phyloP scores from a whole-genome alignment of 2,329 filamentous ascomycete genomes.

The Pyricularia sp. region DNA sequence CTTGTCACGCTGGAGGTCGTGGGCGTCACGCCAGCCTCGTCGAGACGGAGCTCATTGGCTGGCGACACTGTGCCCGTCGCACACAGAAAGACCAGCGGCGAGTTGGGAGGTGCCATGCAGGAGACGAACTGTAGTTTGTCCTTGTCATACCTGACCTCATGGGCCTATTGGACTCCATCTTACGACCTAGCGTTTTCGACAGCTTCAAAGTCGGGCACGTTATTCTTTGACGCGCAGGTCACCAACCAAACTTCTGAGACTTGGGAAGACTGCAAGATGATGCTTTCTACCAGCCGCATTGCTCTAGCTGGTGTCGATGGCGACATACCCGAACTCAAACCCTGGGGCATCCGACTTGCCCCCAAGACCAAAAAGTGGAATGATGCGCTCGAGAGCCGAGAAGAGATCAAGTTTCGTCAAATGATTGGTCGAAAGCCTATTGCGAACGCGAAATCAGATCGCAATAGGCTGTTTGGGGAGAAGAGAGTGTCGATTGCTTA shows the following conservation, averaged over 20 bases:
- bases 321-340: conserved; percentile 39
- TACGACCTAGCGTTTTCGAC: conserved; percentile 56
- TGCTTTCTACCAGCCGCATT: conserved; percentile 54
- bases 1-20: conserved; percentile 37
- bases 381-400: conserved; percentile 26
- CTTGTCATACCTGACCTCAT: conserved; percentile 49
- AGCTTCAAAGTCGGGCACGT: conserved; percentile 35
- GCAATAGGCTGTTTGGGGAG: background rate
- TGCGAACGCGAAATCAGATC: background rate
- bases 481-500: background rate
- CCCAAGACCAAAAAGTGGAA: conserved; percentile 15
- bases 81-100: conserved; percentile 26
- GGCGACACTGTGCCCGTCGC: conserved; percentile 41
- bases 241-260: conserved; percentile 54
- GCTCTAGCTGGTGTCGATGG: conserved; percentile 47
- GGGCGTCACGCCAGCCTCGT: conserved; percentile 31
- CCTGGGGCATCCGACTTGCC: conserved; percentile 47
- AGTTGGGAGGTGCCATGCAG: conserved; percentile 9
- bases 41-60: conserved; percentile 37
- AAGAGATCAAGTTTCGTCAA: conserved; percentile 12
- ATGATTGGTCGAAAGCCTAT: background rate
- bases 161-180: conserved; percentile 49
- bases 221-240: conserved; percentile 55
- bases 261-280: conserved; percentile 51
- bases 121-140: conserved; percentile 32